Evolutionary conservation across 371 early-diverging fungal genomes (phyloP).

Genomic region (Gilbertella persicaria): DNA sequence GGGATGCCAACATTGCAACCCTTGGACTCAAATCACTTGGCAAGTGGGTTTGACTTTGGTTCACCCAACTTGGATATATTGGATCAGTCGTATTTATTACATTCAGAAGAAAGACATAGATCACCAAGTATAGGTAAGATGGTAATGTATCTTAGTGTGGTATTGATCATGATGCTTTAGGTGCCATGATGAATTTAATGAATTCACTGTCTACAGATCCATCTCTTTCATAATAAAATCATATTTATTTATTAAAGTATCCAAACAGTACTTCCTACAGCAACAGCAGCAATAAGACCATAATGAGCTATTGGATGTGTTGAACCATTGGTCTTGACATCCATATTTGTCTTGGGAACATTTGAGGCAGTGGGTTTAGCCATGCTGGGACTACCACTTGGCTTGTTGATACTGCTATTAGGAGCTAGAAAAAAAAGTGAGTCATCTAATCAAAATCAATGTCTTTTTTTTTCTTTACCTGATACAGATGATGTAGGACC

Average conservation of each 20-base stretch:
- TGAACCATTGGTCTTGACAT: background rate
- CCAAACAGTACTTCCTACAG: background rate
- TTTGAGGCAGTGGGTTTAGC: background rate
- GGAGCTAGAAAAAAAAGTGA: background rate
- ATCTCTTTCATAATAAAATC: background rate
- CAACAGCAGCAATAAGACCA: background rate
- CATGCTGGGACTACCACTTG: too few relatives aligned
- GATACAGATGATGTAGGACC: background rate
- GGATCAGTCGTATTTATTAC: constrained; percentile 2
- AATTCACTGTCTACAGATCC: constrained; percentile 28
- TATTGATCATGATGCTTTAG: constrained; percentile 3
- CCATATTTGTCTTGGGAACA: background rate
- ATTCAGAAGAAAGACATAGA: constrained; percentile 13
- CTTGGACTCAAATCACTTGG: constrained; percentile 20
- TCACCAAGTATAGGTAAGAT: constrained; percentile 37
- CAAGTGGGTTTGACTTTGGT: constrained; percentile 32
- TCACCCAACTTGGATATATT: constrained; percentile 6
- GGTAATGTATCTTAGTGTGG: constrained; percentile 11
- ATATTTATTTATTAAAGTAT: background rate
- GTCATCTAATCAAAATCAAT: background rate
- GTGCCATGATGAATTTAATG: constrained; percentile 39
- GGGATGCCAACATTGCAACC: constrained; percentile 32
- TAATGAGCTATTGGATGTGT: background rate
- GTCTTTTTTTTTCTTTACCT: background rate
- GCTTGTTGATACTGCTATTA: background rate